Percentiles rank a stretch among this genome's conserved stretches.
Evolutionary conservation across 805 yeast genomes (phyloP).

Genomic region (Pichia phayaonensis): DNA sequence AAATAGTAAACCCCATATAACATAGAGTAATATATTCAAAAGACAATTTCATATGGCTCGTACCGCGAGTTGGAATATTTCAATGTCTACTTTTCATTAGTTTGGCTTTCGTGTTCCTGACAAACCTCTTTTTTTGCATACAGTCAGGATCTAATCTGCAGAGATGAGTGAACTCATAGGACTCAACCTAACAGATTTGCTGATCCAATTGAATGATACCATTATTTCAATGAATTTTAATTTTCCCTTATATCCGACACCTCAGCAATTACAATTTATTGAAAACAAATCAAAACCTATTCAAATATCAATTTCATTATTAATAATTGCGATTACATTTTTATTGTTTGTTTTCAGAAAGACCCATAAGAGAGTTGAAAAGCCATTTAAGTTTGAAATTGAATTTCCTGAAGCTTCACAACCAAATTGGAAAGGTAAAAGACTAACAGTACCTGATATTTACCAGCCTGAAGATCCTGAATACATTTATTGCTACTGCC

Average conservation of each 20-base stretch:
- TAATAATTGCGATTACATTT: conserved; percentile 20
- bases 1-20: too few species aligned
- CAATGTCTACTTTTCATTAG: background rate
- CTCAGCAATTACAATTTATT: conserved; percentile 3
- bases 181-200: conserved; percentile 16
- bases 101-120: background rate
- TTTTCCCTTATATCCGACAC: conserved; percentile 3
- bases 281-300: conserved; percentile 18
- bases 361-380: conserved; percentile 21
- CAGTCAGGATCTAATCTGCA: background rate
- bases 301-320: conserved; percentile 25
- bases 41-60: background rate
- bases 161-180: background rate
- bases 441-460: conserved; percentile 59
- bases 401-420: conserved; percentile 69
- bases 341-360: conserved; percentile 18
- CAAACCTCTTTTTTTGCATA: background rate
- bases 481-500: conserved; percentile 79
- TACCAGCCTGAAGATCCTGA: conserved; percentile 54
- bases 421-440: conserved; percentile 87
- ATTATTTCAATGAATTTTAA: conserved; percentile 17
- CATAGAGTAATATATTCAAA: background rate
- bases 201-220: conserved; percentile 19
- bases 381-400: conserved; percentile 40
- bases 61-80: background rate